A percentile compares a stretch with the other conserved stretches of the same genome.
Conservation (phyloP, 768 basidiomycete genomes). For the Boletus tylopilopsis region DNA sequence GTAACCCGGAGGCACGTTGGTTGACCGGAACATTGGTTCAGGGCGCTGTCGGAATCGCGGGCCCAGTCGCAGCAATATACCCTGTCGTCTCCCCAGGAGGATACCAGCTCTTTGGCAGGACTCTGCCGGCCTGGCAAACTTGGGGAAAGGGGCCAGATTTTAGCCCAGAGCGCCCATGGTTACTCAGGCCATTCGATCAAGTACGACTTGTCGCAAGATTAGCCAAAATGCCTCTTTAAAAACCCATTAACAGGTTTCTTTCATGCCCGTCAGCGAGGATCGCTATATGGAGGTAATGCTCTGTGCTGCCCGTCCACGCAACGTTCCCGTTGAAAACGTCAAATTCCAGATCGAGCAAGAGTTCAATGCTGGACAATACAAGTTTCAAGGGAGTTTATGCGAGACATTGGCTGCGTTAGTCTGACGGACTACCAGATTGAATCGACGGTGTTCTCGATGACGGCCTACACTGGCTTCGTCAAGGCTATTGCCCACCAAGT, state of each 20-base stretch:
- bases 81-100: slow-evolving; percentile 64
- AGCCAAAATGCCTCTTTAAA: not conserved
- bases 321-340: not conserved
- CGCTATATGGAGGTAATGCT: slow-evolving; percentile 44
- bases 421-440: slow-evolving; percentile 39
- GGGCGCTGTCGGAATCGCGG: slow-evolving; percentile 71
- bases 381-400: slow-evolving; percentile 36
- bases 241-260: slow-evolving; percentile 39
- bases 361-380: slow-evolving; percentile 52
- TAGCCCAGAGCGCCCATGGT: slow-evolving; percentile 48
- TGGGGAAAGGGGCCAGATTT: slow-evolving; percentile 54
- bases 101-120: slow-evolving; percentile 60
- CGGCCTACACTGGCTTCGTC: slow-evolving; percentile 42
- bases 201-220: slow-evolving; percentile 21
- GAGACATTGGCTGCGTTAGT: not conserved
- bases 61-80: slow-evolving; percentile 62
- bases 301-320: not conserved
- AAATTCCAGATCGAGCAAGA: slow-evolving; percentile 41
- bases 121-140: slow-evolving; percentile 62
- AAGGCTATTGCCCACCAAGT: slow-evolving; percentile 41
- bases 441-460: slow-evolving; percentile 49
- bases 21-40: slow-evolving; percentile 17
- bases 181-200: slow-evolving; percentile 62
- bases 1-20: not conserved
- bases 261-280: slow-evolving; percentile 44